A percentile compares a stretch with the other conserved stretches of the same genome.
Conservation (phyloP, 148 eudicot genomes). For the Euryodendron excelsum region DNA sequence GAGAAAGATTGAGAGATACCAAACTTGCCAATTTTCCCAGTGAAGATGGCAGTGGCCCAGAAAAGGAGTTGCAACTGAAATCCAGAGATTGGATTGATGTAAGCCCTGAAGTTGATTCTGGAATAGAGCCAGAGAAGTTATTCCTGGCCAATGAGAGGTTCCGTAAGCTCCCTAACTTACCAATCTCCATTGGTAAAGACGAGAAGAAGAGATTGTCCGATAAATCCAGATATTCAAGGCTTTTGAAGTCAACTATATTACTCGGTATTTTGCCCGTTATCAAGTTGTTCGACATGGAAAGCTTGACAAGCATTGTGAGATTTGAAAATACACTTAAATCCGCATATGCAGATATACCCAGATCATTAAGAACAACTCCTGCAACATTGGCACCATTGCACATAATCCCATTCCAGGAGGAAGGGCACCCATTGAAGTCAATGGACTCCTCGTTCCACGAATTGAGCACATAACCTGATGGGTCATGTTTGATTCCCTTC, state of each 20-base stretch:
- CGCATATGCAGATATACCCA: slow-evolving; percentile 78
- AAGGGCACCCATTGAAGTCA: slow-evolving; percentile 97
- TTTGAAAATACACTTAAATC: slow-evolving; percentile 79
- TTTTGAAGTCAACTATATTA: slow-evolving; percentile 61
- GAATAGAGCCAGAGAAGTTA: slow-evolving; percentile 78
- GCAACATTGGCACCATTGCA: slow-evolving; percentile 92
- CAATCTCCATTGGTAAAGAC: slow-evolving; percentile 60
- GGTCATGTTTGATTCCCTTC: slow-evolving; percentile 92
- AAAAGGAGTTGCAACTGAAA: slow-evolving; percentile 74
- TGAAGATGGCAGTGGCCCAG: slow-evolving; percentile 68
- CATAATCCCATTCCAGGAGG: slow-evolving; percentile 96
- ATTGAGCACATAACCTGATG: slow-evolving; percentile 75
- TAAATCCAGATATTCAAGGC: slow-evolving; percentile 73
- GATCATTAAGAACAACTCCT: slow-evolving; percentile 76
- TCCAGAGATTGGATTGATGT: slow-evolving; percentile 68
- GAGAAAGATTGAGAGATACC: slow-evolving; percentile 74
- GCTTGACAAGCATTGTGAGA: slow-evolving; percentile 85
- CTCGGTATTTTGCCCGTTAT: slow-evolving; percentile 62
- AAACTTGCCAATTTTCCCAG: slow-evolving; percentile 53
- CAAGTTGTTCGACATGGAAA: slow-evolving; percentile 87
- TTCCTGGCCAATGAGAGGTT: slow-evolving; percentile 82
- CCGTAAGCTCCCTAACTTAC: slow-evolving; percentile 57
- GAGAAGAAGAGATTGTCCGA: slow-evolving; percentile 78
- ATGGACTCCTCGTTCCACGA: slow-evolving; percentile 99
- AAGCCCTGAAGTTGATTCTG: slow-evolving; percentile 75